Base-by-base conservation (phyloP, 2,329 filamentous ascomycete species). In the Rutstroemia sp. region DNA sequence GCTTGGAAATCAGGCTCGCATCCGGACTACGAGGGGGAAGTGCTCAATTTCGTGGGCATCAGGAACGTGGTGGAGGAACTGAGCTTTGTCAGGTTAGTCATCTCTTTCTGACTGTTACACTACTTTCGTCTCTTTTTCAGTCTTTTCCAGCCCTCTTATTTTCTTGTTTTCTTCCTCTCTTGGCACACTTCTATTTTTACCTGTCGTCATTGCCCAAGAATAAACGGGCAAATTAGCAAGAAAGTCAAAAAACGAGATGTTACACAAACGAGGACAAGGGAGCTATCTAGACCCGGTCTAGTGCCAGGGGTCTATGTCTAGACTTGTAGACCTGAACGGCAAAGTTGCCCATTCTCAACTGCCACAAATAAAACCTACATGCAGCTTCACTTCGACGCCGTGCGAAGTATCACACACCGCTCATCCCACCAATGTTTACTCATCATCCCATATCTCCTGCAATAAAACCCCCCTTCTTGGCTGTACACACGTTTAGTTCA, bases 1-100 rank as follows among this genome's bases (percentile, higher is more conserved):
- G 73, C 74, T n/a, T 73, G 75, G 21, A 73, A 73, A 41, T 78
- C 75, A 65, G 80, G 84, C 0, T 75, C 80, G 46, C 78, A 87
- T 63, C 86, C 87, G 0, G 79, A 84, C 63, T 91, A 87, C 70
- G 62, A 69, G 25, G 79, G 78, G 4, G 76, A 78, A 56, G 72
- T 71, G n/a, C 68, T 90, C 47, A 72, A 76, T 17, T 91, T 89
- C 67, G 71, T 73, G 38, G 76, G 77, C 37, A 72, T 84, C 71
- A 47, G 73, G 75, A 53, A 79, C 50, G 78, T 89, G 10, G 78
- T 87, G 14, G 83, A 88, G 65, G 80, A 86, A 63, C 75, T 91
- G 62, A 87, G 83, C 65, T 91, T 91, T 67, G 71, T 91, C 34
- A 80, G 84, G 87, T 90, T 72, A 76, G 85, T 66, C 53, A 34